Percentiles rank a stretch among this genome's conserved stretches.
Evolutionary conservation across 2,329 filamentous ascomycete species (phyloP).

Genomic region (Pyricularia sp.): DNA sequence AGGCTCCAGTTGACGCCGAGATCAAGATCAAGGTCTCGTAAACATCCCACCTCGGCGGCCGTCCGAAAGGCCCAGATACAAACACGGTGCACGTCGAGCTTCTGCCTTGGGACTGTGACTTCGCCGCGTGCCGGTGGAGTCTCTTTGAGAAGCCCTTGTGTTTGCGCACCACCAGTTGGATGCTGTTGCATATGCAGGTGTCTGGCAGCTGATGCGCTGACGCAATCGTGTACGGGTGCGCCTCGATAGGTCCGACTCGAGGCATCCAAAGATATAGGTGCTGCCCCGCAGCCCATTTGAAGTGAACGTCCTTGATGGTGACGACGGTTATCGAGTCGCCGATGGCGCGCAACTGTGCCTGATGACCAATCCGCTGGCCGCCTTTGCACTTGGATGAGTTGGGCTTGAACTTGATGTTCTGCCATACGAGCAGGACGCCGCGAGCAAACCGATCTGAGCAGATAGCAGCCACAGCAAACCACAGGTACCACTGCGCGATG

Average conservation of each 20-base stretch:
- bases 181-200: constrained; percentile 47
- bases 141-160: constrained; percentile 49
- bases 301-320: constrained; percentile 50
- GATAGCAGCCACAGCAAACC: constrained; percentile 55
- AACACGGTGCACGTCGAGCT: constrained; percentile 32
- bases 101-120: constrained; percentile 18
- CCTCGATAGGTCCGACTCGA: constrained; percentile 40
- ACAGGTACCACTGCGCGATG: constrained; percentile 52
- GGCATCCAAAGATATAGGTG: constrained; percentile 54
- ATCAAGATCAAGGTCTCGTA: constrained; percentile 52
- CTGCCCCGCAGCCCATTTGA: constrained; percentile 49
- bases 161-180: constrained; percentile 47
- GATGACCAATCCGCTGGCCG: constrained; percentile 40
- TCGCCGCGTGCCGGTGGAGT: constrained; percentile 36
- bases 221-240: constrained; percentile 55
- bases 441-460: constrained; percentile 53
- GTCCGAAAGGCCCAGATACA: constrained; percentile 46
- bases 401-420: constrained; percentile 37
- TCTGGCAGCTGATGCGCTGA: constrained; percentile 39
- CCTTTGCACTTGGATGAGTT: constrained; percentile 34
- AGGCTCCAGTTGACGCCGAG: constrained; percentile 54
- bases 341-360: constrained; percentile 36
- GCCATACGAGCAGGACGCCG: constrained; percentile 36
- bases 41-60: constrained; percentile 44
- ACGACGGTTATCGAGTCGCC: constrained; percentile 45